Evolutionary conservation across 768 basidiomycete species (phyloP), one percentile per base, ranked within the genome.

Genomic region (Suillus tomentosus): DNA sequence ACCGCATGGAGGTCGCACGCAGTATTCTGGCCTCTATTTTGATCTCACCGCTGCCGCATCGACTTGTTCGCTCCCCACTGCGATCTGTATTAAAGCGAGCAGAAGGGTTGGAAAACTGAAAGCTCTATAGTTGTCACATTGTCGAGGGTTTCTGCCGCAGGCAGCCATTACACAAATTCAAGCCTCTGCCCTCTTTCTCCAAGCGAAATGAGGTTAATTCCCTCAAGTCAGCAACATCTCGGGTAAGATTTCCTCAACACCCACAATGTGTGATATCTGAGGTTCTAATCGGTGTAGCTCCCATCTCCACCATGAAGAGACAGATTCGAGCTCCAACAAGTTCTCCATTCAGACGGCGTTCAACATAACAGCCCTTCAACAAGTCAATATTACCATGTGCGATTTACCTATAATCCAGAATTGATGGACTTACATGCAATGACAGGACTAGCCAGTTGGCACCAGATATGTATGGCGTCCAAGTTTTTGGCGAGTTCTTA

Each of bases 1-100:
- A 57, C 56, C 39, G 39, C 56, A 40, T 57, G 56, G 39, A 57
- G 56, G 22, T 40, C 37, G 22, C 24, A 40, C 17, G 15, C 40
- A 58, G 40, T 17, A 31, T 17, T 3, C 10, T 27, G 40, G 24
- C 27, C 40, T 42, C 24, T 39, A 42, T 27, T 40, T 58, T 42
- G 17, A 27, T 40, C 24, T 31, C 24, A 3, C 27, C 13, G 40
- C 57, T 27, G 10, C 40, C 56, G 9, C 40, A n/a, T 54, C 6
- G 31, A 7, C 19, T n/a, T 31, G 13, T 22, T 27, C 56, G 15
- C 24, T 27, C 17, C 24, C 40, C 39, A 42, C 47, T 24, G 22
- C 24, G 37, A 39, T 57, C 57, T 42, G 39, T 42, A 40, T 27
- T 40, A 58, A 58, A 58, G 37, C 22, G 37, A 24, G 37, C 37